Evolutionary conservation across 768 basidiomycete genomes (phyloP).

Genomic region (Pleurotus salmoneostramineus): DNA sequence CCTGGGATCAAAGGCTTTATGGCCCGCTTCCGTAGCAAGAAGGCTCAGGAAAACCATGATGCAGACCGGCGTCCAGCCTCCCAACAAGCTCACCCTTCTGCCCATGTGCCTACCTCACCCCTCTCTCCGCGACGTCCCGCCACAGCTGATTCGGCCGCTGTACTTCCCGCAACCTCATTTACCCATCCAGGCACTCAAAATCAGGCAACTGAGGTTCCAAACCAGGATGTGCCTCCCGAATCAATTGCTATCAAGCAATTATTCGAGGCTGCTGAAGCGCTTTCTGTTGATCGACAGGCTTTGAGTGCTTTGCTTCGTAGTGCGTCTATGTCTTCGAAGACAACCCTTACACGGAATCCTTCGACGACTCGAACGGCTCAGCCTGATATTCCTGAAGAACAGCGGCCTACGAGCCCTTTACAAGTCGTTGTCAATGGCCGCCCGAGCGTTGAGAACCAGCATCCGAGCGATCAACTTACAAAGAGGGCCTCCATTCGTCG

Average conservation of each 20-base stretch:
- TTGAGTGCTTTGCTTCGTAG: constrained; percentile 62
- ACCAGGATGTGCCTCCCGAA: constrained; percentile 26
- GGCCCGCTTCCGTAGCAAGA: constrained; percentile 64
- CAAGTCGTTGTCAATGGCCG: constrained; percentile 17
- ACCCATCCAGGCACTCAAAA: constrained; percentile 7
- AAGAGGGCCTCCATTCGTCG: constrained; percentile 32
- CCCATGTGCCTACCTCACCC: constrained; percentile 27
- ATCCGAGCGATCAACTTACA: constrained; percentile 23
- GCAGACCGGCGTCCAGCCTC: constrained; percentile 24
- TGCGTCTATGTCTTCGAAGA: constrained; percentile 53
- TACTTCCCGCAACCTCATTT: constrained; percentile 11
- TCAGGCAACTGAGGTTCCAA: constrained; percentile 15
- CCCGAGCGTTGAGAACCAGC: constrained; percentile 15
- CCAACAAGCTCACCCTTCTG: constrained; percentile 23
- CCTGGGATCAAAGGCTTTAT: constrained; percentile 81
- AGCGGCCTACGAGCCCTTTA: not conserved
- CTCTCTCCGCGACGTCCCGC: constrained; percentile 23
- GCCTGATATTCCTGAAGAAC: constrained; percentile 24
- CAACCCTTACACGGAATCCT: constrained; percentile 37
- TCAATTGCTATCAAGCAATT: constrained; percentile 63
- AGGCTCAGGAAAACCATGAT: constrained; percentile 28
- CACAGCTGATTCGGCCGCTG: constrained; percentile 6
- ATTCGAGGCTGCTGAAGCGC: constrained; percentile 69
- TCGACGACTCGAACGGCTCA: constrained; percentile 29
- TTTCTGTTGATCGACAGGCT: constrained; percentile 71